Evolutionary conservation across 805 yeast species (phyloP), one percentile per base, ranked within the genome.

Genomic region (Metschnikowia koreensis): DNA sequence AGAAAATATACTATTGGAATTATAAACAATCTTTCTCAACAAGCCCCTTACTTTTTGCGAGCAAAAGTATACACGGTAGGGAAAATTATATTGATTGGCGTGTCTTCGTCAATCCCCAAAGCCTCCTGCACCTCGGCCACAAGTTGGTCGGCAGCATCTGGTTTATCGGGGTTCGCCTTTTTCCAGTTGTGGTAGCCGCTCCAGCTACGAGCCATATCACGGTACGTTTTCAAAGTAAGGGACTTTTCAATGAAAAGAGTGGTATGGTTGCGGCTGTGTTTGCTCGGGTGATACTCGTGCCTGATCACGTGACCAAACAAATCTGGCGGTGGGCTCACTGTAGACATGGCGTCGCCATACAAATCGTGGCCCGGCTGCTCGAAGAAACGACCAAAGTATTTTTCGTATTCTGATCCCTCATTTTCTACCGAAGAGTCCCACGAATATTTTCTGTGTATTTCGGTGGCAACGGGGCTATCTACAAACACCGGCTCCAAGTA

Each of bases 401-500:
- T 55, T 43, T 80, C 81, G 8, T 60, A 63, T 39, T 60, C 62
- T 8, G 56, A 52, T 1, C 51, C 49, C 12, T 56, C 49, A 6
- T 46, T 50, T 28, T 56, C 59, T 8, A 51, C 50, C 6, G 66
- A 60, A 16, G 69, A 64, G 28, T 56, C 63, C 58, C 83, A 83
- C 11, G 80, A 72, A 59, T 79, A 81, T 29, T 82, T 78, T 31
- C 68, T 60, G 45, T 81, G 76, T 7, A 86, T 64, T 39, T 75
- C 73, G 55, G 86, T 84, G 1, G 87, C 84, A 40, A 72, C 71
- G 0, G 83, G 81, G 55, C 65, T 70, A 2, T 67, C 78, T 75
- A 50, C 75, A 68, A 84, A 81, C 0, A 81, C 71, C 0, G 91
- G 89, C 59, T 90, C 96, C 38, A 80, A 82, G 62, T 91, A 91